phyloP scores from a whole-genome alignment of 78 protist species.

The Paratrimastix pyriformis region DNA sequence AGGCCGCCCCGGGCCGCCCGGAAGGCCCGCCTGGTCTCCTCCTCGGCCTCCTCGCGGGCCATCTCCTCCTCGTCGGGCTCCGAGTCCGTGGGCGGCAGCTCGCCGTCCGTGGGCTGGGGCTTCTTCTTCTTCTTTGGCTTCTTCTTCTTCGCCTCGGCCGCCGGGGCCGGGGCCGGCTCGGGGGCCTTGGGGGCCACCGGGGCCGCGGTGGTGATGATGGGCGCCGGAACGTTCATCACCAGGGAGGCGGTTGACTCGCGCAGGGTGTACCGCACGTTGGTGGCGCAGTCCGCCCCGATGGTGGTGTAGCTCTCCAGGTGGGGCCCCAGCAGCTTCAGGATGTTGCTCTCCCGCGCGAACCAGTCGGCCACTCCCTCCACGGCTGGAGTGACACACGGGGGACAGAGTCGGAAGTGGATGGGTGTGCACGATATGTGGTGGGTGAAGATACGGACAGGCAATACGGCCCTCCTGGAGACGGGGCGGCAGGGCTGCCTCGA shows the following conservation, averaged over 20 bases:
- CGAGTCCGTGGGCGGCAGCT: not conserved
- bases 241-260: no score
- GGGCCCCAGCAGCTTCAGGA: no score
- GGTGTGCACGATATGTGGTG: not conserved
- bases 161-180: not conserved
- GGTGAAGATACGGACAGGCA: not conserved
- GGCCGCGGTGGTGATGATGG: not conserved
- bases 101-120: not conserved
- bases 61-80: not conserved
- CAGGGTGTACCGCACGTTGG: no score
- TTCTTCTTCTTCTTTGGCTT: not conserved
- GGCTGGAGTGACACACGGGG: not conserved
- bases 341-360: no score
- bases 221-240: not conserved
- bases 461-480: not conserved
- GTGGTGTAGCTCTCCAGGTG: no score
- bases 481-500: not conserved
- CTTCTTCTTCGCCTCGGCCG: not conserved
- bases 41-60: not conserved
- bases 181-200: not conserved
- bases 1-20: not conserved
- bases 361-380: no score
- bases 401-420: not conserved
- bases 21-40: not conserved
- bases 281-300: no score